phyloP scores from a whole-genome alignment of 352 stramenopile genomes.

The Phytophthora citricola region DNA sequence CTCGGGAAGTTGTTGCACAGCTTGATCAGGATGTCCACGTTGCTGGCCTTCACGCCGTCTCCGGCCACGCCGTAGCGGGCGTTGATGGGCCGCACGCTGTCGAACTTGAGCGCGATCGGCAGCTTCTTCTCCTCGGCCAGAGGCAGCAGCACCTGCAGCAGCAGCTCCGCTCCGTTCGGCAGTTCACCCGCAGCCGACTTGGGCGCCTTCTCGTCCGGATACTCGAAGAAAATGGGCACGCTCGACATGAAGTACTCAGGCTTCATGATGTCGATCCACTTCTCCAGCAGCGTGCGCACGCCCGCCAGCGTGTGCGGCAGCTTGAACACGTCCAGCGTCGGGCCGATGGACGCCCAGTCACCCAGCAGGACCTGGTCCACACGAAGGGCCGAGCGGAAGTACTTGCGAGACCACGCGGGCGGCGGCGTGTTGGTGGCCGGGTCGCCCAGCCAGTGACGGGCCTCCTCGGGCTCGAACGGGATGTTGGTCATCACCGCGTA shows the following conservation, averaged over 20 bases:
- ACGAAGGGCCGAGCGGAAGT: constrained; percentile 91
- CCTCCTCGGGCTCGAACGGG: constrained; percentile 78
- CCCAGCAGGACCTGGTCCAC: constrained; percentile 92
- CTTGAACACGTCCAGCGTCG: constrained; percentile 57
- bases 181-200: constrained; percentile 18
- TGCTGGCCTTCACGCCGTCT: constrained; percentile 92
- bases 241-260: constrained; percentile 96
- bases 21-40: constrained; percentile 86
- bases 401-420: constrained; percentile 57
- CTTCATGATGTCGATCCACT: constrained; percentile 93
- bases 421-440: constrained; percentile 43
- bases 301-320: constrained; percentile 81
- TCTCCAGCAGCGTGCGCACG: constrained; percentile 79
- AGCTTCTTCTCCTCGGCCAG: constrained; percentile 90
- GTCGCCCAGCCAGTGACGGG: constrained; percentile 59
- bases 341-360: constrained; percentile 80
- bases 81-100: constrained; percentile 91
- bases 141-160: constrained; percentile 84
- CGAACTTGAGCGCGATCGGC: constrained; percentile 94
- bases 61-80: constrained; percentile 79
- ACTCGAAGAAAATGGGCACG: constrained; percentile 91
- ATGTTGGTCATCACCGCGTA: constrained; percentile 97
- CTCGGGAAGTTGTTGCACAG: constrained; percentile 90
- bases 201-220: constrained; percentile 42
- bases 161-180: constrained; percentile 60